phyloP scores from a whole-genome alignment of 208 protist species.

The Crithidia fasciculata region DNA sequence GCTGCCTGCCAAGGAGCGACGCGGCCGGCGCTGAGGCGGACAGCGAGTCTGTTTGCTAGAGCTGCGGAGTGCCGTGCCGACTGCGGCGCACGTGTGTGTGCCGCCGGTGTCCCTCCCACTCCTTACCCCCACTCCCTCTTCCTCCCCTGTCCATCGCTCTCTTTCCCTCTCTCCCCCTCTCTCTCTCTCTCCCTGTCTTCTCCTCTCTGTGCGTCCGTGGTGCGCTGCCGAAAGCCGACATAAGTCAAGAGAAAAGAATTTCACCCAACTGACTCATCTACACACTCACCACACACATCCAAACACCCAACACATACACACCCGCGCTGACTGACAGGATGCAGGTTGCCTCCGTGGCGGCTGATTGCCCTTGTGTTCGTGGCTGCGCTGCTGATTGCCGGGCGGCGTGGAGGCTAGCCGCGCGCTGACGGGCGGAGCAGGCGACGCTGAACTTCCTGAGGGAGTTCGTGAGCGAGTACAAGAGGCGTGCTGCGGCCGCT shows the following conservation, averaged over 20 bases:
- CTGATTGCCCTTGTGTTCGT: slow-evolving; percentile 9
- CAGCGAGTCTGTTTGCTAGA: too few species aligned
- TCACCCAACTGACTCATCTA: not conserved
- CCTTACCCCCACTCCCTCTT: not conserved
- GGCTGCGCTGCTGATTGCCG: slow-evolving; percentile 17
- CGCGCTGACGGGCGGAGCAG: slow-evolving; percentile 5
- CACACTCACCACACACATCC: not conserved
- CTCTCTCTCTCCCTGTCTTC: not conserved
- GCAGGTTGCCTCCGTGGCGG: not conserved
- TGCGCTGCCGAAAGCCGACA: not conserved
- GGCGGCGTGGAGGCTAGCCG: slow-evolving; percentile 6
- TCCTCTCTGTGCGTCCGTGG: not conserved
- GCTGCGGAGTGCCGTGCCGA: too few species aligned
- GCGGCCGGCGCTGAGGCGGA: too few species aligned
- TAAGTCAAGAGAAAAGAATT: not conserved
- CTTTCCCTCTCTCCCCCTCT: not conserved
- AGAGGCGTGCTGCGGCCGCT: slow-evolving; percentile 9
- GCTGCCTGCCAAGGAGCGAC: too few species aligned
- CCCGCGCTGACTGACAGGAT: slow-evolving; percentile 3
- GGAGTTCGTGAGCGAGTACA: slow-evolving; percentile 23
- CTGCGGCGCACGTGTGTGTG: too few species aligned
- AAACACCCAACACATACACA: not conserved
- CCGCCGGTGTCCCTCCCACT: too few species aligned
- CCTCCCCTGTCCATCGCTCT: too few species aligned
- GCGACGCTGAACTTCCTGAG: slow-evolving; percentile 31